phyloP scores from a whole-genome alignment of 2,329 filamentous ascomycete species.

The Coccinonectria pachysandricola region DNA sequence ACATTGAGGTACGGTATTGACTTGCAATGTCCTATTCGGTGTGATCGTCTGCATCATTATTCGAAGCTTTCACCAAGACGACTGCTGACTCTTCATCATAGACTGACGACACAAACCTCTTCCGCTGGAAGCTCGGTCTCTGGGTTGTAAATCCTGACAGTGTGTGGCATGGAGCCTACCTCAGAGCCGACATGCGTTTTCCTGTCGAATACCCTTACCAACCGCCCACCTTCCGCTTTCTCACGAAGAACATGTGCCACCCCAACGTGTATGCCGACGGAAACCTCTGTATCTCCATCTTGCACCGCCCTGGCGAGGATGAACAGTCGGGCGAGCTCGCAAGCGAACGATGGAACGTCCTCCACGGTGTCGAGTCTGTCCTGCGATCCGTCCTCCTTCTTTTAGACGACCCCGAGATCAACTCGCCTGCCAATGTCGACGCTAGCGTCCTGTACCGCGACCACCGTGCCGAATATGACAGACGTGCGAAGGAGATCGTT shows the following conservation, averaged over 20 bases:
- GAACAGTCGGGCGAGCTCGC: slow-evolving; percentile 84
- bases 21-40: too few relatives aligned
- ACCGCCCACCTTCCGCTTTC: slow-evolving; percentile 82
- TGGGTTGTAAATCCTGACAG: slow-evolving; percentile 92
- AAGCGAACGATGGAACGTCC: slow-evolving; percentile 86
- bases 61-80: too few relatives aligned
- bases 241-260: slow-evolving; percentile 65
- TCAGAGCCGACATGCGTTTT: slow-evolving; percentile 82
- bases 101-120: slow-evolving; percentile 72
- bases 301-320: slow-evolving; percentile 86
- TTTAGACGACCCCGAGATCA: slow-evolving; percentile 88
- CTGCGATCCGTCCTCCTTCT: slow-evolving; percentile 85
- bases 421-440: slow-evolving; percentile 89
- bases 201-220: slow-evolving; percentile 80
- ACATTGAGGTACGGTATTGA: slow-evolving; percentile 73
- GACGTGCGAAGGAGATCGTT: slow-evolving; percentile 58
- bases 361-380: slow-evolving; percentile 90
- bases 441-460: slow-evolving; percentile 80
- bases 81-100: slow-evolving; percentile 23
- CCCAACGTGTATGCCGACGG: slow-evolving; percentile 92
- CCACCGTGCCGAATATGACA: slow-evolving; percentile 57
- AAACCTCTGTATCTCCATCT: slow-evolving; percentile 89
- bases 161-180: slow-evolving; percentile 85
- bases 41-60: too few relatives aligned
- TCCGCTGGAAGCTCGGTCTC: slow-evolving; percentile 78